Evolutionary conservation across 805 yeast genomes (phyloP).

Genomic region (Clavispora vitiphila): DNA sequence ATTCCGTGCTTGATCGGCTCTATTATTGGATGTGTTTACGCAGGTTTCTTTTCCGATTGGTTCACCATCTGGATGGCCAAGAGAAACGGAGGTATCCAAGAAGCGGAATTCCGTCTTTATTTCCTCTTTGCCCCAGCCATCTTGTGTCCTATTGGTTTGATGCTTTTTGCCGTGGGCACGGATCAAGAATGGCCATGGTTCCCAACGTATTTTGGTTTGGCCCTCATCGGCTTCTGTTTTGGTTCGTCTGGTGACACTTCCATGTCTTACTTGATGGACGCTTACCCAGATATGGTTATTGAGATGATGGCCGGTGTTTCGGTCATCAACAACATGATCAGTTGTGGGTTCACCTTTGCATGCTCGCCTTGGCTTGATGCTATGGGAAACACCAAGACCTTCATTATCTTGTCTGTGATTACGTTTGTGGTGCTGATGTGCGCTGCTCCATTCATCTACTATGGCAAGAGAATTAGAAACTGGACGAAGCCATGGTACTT

Average conservation of each 20-base stretch:
- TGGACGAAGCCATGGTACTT: slow-evolving; percentile 54
- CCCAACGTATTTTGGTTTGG: slow-evolving; percentile 55
- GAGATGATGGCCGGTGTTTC: slow-evolving; percentile 71
- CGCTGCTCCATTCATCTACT: slow-evolving; percentile 53
- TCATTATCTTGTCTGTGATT: slow-evolving; percentile 55
- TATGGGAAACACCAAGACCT: slow-evolving; percentile 54
- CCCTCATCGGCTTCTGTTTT: slow-evolving; percentile 63
- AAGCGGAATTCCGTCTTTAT: slow-evolving; percentile 62
- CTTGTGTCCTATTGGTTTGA: slow-evolving; percentile 56
- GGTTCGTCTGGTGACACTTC: slow-evolving; percentile 71
- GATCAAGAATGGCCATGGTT: slow-evolving; percentile 50
- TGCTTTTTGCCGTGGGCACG: slow-evolving; percentile 64
- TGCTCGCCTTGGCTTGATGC: slow-evolving; percentile 58
- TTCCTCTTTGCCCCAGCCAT: slow-evolving; percentile 52
- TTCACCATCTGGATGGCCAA: slow-evolving; percentile 60
- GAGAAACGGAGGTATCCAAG: slow-evolving; percentile 54
- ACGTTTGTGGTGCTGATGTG: slow-evolving; percentile 54
- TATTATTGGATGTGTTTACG: slow-evolving; percentile 58
- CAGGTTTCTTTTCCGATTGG: slow-evolving; percentile 56
- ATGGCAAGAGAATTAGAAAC: slow-evolving; percentile 55
- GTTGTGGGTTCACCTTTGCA: slow-evolving; percentile 61
- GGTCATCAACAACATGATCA: slow-evolving; percentile 59
- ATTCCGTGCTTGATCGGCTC: slow-evolving; percentile 67
- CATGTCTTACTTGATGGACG: slow-evolving; percentile 61
- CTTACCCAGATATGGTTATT: slow-evolving; percentile 63